Evolutionary conservation across 2,329 filamentous ascomycete genomes (phyloP).

Genomic region (Fonsecaea pugnacius): DNA sequence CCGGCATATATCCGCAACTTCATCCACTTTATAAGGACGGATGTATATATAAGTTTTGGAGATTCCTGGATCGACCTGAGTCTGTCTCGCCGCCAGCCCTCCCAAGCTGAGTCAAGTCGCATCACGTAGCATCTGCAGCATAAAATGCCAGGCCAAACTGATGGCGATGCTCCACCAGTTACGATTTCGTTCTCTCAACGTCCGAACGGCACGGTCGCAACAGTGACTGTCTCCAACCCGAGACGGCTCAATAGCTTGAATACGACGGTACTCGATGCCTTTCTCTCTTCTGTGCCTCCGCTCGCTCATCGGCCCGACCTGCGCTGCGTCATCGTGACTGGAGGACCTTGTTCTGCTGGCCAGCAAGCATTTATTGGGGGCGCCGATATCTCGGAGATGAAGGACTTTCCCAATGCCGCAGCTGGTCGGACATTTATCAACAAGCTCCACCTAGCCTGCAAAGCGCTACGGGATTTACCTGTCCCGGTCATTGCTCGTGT

Average conservation of each 20-base stretch:
- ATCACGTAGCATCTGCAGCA: background rate
- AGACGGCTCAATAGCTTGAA: slow-evolving; percentile 38
- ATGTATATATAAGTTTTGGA: background rate
- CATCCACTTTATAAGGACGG: background rate
- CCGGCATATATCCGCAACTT: background rate
- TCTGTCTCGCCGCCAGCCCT: background rate
- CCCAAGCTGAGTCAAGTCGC: background rate
- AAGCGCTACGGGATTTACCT: slow-evolving; percentile 43
- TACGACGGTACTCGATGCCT: slow-evolving; percentile 2
- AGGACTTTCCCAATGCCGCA: slow-evolving; percentile 29
- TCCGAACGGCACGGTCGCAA: slow-evolving; percentile 34
- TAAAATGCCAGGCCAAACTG: background rate
- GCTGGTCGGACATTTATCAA: slow-evolving; percentile 37
- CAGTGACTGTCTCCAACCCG: slow-evolving; percentile 39
- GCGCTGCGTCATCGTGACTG: slow-evolving; percentile 31
- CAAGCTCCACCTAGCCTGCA: slow-evolving; percentile 33
- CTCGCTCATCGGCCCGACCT: slow-evolving; percentile 19
- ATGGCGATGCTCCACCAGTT: background rate
- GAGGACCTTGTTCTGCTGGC: background rate
- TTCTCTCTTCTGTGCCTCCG: slow-evolving; percentile 29
- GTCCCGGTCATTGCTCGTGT: slow-evolving; percentile 48
- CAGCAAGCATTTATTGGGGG: slow-evolving; percentile 17
- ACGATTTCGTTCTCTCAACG: slow-evolving; percentile 13
- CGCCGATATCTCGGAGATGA: slow-evolving; percentile 33
- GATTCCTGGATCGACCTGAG: background rate